Percentiles rank a stretch among this genome's conserved stretches.
These are phyloP conservation scores for Magnaporthiopsis incrustans DNA, from an alignment of 2,329 filamentous ascomycete species.

Conservation along the genomic window DNA sequence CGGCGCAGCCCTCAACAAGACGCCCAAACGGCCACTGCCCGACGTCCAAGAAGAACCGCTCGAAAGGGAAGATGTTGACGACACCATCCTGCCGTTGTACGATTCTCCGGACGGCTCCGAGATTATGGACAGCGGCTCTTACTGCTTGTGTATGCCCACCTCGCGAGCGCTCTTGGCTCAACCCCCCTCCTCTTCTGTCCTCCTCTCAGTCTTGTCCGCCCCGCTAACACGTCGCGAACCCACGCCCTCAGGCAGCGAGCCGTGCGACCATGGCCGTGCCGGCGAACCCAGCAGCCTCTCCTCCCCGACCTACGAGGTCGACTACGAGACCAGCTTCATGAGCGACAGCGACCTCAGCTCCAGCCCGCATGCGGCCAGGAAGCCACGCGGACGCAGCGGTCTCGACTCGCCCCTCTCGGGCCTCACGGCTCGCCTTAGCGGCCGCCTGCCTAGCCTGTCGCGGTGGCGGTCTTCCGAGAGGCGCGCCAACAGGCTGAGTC, in stretches of 20 bases:
- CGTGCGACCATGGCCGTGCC: slow-evolving; percentile 48
- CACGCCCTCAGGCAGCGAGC: slow-evolving; percentile 45
- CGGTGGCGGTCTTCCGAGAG: slow-evolving; percentile 39
- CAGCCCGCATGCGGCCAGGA: slow-evolving; percentile 41
- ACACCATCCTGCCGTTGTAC: slow-evolving; percentile 33
- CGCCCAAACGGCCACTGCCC: slow-evolving; percentile 60
- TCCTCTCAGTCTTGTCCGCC: slow-evolving; percentile 8
- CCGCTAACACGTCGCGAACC: slow-evolving; percentile 9
- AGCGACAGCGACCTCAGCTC: slow-evolving; percentile 52
- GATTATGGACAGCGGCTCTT: slow-evolving; percentile 40
- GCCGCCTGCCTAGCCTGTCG: slow-evolving; percentile 46
- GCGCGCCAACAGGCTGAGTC: slow-evolving; percentile 36
- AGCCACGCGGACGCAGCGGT: slow-evolving; percentile 41
- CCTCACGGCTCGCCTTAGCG: slow-evolving; percentile 57
- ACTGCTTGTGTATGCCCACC: slow-evolving; percentile 64
- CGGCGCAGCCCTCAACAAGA: slow-evolving; percentile 26
- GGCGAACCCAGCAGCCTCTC: slow-evolving; percentile 30
- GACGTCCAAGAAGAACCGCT: slow-evolving; percentile 79
- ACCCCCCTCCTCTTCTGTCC: slow-evolving; percentile 5
- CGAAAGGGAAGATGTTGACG: slow-evolving; percentile 56
- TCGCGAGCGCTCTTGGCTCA: background rate
- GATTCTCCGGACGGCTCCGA: slow-evolving; percentile 19
- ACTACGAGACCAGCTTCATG: slow-evolving; percentile 61
- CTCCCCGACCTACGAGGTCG: slow-evolving; percentile 38
- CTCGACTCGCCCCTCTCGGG: slow-evolving; percentile 52